phyloP scores from a whole-genome alignment of 2,329 filamentous ascomycete genomes.

The Aureobasidium sp. region DNA sequence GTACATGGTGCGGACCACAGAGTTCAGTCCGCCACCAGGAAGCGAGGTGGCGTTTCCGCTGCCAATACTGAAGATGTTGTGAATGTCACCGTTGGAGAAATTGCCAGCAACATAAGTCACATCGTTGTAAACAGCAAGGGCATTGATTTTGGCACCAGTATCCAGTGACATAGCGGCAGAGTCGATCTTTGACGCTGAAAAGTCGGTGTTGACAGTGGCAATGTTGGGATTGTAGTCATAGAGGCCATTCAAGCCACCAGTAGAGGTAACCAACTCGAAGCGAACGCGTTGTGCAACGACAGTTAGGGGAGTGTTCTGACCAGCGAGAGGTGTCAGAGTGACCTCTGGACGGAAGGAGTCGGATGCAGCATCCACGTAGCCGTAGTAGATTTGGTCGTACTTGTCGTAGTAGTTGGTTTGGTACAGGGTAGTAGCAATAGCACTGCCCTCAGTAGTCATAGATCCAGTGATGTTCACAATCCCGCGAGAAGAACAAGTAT shows the following conservation, averaged over 20 bases:
- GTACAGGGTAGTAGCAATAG: constrained; percentile 57
- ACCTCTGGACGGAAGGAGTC: constrained; percentile 70
- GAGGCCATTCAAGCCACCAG: constrained; percentile 76
- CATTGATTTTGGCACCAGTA: constrained; percentile 57
- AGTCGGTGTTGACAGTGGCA: constrained; percentile 51
- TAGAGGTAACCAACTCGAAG: constrained; percentile 65
- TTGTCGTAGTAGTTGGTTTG: constrained; percentile 97
- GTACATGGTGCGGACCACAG: constrained; percentile 64
- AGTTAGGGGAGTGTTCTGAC: constrained; percentile 57
- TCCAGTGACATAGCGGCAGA: constrained; percentile 64
- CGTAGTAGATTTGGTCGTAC: constrained; percentile 86
- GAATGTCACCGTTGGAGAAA: constrained; percentile 60
- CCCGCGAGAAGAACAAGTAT: constrained; percentile 66
- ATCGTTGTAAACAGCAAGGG: constrained; percentile 57
- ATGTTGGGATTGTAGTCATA: constrained; percentile 75
- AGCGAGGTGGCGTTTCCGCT: constrained; percentile 54
- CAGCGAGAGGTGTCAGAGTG: constrained; percentile 61
- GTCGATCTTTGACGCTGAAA: constrained; percentile 67
- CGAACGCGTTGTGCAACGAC: constrained; percentile 85
- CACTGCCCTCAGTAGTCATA: constrained; percentile 43
- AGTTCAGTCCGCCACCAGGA: constrained; percentile 68
- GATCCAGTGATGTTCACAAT: constrained; percentile 71
- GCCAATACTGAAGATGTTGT: constrained; percentile 70
- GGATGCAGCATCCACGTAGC: constrained; percentile 68
- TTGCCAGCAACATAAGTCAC: constrained; percentile 73